Evolutionary conservation across 306 rosid genomes (phyloP).

Genomic region (Fragaria nilgerrensis): DNA sequence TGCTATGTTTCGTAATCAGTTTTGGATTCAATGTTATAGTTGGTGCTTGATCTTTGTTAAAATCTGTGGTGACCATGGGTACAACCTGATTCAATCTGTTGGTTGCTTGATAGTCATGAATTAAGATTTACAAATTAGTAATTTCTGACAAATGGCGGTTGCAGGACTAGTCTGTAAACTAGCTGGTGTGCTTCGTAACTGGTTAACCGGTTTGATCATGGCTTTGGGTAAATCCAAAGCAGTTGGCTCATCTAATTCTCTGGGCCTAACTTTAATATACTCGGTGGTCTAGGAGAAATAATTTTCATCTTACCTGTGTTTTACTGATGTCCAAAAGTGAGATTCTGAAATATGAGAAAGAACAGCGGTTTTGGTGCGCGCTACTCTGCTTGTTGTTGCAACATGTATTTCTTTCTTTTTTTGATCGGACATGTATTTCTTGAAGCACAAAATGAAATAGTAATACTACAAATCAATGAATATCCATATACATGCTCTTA

Average conservation of each 20-base stretch:
- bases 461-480: neutral
- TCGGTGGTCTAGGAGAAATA: too few relatives aligned
- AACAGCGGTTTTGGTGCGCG: too few relatives aligned
- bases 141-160: neutral
- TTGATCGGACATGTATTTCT: too few relatives aligned
- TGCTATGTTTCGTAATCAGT: conserved; percentile 12
- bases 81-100: neutral
- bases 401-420: too few relatives aligned
- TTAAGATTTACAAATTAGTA: neutral
- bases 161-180: neutral
- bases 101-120: neutral
- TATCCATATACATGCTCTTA: neutral
- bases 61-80: neutral
- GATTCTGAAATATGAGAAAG: too few relatives aligned
- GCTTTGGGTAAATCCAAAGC: too few relatives aligned
- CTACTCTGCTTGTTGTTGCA: neutral
- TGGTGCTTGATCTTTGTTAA: conserved; percentile 8
- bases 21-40: conserved; percentile 23
- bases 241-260: too few relatives aligned
- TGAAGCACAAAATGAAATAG: neutral
- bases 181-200: neutral
- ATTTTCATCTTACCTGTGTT: too few relatives aligned
- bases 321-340: too few relatives aligned
- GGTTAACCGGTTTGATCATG: too few relatives aligned
- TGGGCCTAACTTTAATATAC: too few relatives aligned